Evolutionary conservation across 768 basidiomycete species (phyloP), one percentile per base, ranked within the genome.

Genomic region (Naganishia antarctica): DNA sequence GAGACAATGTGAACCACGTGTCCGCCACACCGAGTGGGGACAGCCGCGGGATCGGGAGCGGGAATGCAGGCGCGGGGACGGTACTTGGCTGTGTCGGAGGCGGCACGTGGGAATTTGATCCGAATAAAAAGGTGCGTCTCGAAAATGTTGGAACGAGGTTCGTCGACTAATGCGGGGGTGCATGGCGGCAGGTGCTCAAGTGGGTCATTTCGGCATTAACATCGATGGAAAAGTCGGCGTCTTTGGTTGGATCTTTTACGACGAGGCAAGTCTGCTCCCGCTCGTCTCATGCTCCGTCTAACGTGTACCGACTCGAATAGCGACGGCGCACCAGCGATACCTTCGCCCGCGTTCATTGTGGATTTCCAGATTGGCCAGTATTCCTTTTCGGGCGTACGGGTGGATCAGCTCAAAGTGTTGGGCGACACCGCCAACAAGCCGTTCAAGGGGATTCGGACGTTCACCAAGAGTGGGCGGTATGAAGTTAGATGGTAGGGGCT

Each of bases 371-470:
- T 91, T 29, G 83, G 85, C 25, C 83, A 80, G 50, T 80, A 88
- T 71, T 86, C 85, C 37, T 89, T 87, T 74, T 90, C 90, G 6
- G 82, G 87, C 21, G 80, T 94, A 48, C 89, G 88, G 70, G 86
- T 94, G 4, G 89, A 92, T 65, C 88, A 91, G 70, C 82, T 94
- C 46, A 90, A 86, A 76, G 74, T 78, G 0, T 79, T 90, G 28
- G 85, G 81, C 1, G 86, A 87, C 13, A 90, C 92, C 74, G 78
- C 77, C 12, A 93, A 93, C 77, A 94, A 93, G 77, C 88, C 89
- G 12, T 96, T 88, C 79, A 94, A 93, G 76, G 92, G 92, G 16
- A 87, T 96, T 57, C 81, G 91, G 72, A 84, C 86, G 47, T 80
- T 82, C 43, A 83, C 84, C 32, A 74, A 66, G 46, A 67, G 79